Percentiles rank a stretch among this genome's conserved stretches.
These are phyloP conservation scores for Mortierella claussenii DNA, from an alignment of 192 early-diverging fungal species.

Conservation along the genomic window DNA sequence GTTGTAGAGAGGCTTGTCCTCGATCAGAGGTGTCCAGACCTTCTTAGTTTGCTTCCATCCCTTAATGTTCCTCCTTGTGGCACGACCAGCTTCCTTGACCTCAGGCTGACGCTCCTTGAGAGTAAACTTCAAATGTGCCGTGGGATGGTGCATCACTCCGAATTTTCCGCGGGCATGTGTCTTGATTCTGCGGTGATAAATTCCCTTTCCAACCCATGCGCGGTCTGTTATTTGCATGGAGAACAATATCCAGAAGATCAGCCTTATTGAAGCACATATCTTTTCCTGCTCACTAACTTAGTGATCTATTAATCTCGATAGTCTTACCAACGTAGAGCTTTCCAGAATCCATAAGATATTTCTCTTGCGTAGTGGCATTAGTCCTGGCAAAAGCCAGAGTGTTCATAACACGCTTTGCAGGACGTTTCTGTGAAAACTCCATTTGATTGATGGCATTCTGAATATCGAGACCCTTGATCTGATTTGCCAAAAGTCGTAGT, in stretches of 20 bases:
- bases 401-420: constrained; percentile 69
- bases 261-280: no score
- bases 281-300: no score
- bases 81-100: constrained; percentile 37
- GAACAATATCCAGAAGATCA: no score
- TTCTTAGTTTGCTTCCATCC: constrained; percentile 75
- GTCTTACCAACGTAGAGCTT: constrained; percentile 68
- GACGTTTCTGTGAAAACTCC: constrained; percentile 77
- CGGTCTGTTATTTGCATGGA: constrained; percentile 61
- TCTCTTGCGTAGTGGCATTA: constrained; percentile 65
- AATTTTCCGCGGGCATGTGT: constrained; percentile 82
- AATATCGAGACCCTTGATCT: constrained; percentile 71
- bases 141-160: constrained; percentile 80
- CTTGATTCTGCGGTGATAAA: constrained; percentile 77
- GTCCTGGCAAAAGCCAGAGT: constrained; percentile 75
- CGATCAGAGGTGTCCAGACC: constrained; percentile 77
- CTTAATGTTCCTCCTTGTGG: constrained; percentile 62
- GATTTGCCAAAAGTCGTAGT: constrained; percentile 75
- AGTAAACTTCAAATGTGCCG: constrained; percentile 84
- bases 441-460: constrained; percentile 83
- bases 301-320: no score
- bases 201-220: constrained; percentile 90
- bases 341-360: constrained; percentile 72
- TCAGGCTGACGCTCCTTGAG: constrained; percentile 69
- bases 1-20: constrained; percentile 79